Base-by-base conservation (phyloP, 345 rosid species). In the Viola odorata region DNA sequence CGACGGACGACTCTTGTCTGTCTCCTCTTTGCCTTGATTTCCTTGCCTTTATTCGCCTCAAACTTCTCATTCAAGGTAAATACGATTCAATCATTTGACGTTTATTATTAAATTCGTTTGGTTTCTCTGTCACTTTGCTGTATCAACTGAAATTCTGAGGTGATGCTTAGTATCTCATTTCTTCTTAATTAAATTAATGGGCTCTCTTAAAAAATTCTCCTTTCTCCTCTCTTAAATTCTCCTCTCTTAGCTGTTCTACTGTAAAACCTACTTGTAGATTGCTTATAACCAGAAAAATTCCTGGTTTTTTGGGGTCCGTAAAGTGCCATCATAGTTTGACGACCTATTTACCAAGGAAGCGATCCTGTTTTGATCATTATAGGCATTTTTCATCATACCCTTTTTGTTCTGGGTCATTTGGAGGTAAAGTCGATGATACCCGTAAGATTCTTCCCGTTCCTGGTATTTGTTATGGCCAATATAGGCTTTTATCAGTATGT, bases 211-310 rank as follows among this genome's bases (percentile, higher is more conserved):
- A 23, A 23, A 23, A 23, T 23, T 23, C 32, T 23, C 32, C 32
- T 23, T 23, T 23, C 32, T 23, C 32, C 32, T n/a, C n/a, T n/a
- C n/a, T n/a, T n/a, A n/a, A n/a, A n/a, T n/a, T n/a, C n/a, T n/a
- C n/a, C n/a, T n/a, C n/a, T n/a, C 4, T 84, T 58, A 63, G 77
- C 45, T 75, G 58, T 60, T 67, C 72, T 16, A 44, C 86, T 58
- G 64, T 62, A 80, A 88, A 73, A 54, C 58, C 80, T 45, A 67
- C 85, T 55, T 73, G 77, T 51, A 70, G 77, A 58, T 50, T 80
- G 44, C 49, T 74, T 10, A 37, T 61, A 44, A 40, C 70, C 47
- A 67, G 69, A 50, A 61, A 79, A 41, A 59, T 12, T 58, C 58
- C 65, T 8, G 63, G 63, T 0, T 6, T 75, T 68, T 64, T 69